Percentiles rank a stretch among this genome's conserved stretches.
Evolutionary conservation across 768 basidiomycete genomes (phyloP).

Genomic region (Leccinum boreale): DNA sequence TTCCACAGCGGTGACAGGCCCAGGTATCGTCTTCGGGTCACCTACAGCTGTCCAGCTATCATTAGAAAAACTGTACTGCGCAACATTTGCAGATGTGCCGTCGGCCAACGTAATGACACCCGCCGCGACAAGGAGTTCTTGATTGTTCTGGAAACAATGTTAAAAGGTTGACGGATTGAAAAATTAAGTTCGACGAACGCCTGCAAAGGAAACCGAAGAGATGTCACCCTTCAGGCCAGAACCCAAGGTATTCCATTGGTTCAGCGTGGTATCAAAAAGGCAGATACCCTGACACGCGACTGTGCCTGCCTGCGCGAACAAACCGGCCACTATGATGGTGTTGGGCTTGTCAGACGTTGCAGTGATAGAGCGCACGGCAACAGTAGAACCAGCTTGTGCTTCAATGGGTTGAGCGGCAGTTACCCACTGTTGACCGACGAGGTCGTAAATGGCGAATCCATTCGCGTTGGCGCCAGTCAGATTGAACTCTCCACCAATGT

Average conservation of each 20-base stretch:
- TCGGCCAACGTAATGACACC: conserved; percentile 73
- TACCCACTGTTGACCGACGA: conserved; percentile 61
- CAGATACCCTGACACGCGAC: conserved; percentile 78
- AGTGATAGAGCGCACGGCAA: conserved; percentile 71
- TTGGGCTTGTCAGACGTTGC: conserved; percentile 56
- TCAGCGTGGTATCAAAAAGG: conserved; percentile 59
- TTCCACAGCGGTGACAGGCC: conserved; percentile 85
- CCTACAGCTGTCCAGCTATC: conserved; percentile 73
- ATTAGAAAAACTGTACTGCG: conserved; percentile 68
- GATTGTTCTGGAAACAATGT: conserved; percentile 46
- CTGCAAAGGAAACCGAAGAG: conserved; percentile 73
- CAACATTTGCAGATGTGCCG: conserved; percentile 67
- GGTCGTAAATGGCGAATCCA: conserved; percentile 80
- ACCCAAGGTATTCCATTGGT: conserved; percentile 80
- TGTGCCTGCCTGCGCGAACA: conserved; percentile 76
- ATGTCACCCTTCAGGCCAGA: conserved; percentile 81
- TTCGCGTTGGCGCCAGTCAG: conserved; percentile 53
- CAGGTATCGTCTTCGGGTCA: conserved; percentile 60
- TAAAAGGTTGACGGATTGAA: conserved; percentile 1
- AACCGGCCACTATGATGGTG: conserved; percentile 80
- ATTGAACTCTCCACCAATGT: conserved; percentile 83
- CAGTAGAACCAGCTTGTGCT: conserved; percentile 47
- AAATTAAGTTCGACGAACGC: conserved; percentile 46
- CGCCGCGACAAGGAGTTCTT: conserved; percentile 70
- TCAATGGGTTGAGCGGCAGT: conserved; percentile 59